phyloP scores from a whole-genome alignment of 176 grass and related monocot species.

The Zea mays region Zm-B73-REFERENCE-NAM-5.0 NC_050098.1:176077501-176078000 shows the following conservation, averaged over 20 bases:
- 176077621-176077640: conserved; percentile 45
- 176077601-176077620: conserved; percentile 87
- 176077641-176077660: conserved; percentile 48
- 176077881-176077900: no score
- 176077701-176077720: conserved; percentile 64
- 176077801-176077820: no score
- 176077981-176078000: no score
- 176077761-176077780: no score
- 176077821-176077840: no score
- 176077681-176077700: conserved; percentile 76
- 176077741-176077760: conserved; percentile 91
- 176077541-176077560: conserved; percentile 75
- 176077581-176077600: conserved; percentile 81
- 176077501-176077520: conserved; percentile 62
- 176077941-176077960: no score
- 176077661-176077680: conserved; percentile 97
- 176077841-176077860: no score
- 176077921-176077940: no score
- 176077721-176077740: conserved; percentile 84
- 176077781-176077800: no score
- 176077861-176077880: no score
- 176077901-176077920: no score
- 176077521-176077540: conserved; percentile 67
- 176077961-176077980: no score
- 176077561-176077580: conserved; percentile 80